phyloP scores from a whole-genome alignment of 768 basidiomycete species.

The Termitomyces sp. region DNA sequence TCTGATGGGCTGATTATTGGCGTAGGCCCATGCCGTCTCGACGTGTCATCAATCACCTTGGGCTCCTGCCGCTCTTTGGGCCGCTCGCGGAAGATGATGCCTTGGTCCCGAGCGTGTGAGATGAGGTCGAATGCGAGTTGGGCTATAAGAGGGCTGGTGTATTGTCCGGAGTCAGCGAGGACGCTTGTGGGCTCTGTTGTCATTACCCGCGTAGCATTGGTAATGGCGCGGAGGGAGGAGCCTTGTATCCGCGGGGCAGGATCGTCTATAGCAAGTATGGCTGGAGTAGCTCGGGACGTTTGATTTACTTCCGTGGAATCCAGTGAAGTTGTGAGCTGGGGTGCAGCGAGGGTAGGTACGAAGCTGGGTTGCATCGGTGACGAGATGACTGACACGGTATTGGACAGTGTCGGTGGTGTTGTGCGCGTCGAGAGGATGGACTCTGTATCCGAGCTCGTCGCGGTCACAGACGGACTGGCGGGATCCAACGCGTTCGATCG shows the following conservation, averaged over 20 bases:
- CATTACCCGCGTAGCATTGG: constrained; percentile 87
- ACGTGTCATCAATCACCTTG: constrained; percentile 18
- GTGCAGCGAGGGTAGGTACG: constrained; percentile 38
- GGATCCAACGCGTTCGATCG: constrained; percentile 19
- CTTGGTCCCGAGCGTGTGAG: constrained; percentile 63
- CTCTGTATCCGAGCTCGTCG: constrained; percentile 28
- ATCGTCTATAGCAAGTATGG: constrained; percentile 25
- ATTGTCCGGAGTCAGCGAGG: constrained; percentile 66
- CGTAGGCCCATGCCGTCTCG: constrained; percentile 33
- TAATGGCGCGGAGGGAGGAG: constrained; percentile 69
- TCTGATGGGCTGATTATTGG: constrained; percentile 43
- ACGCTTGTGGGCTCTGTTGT: constrained; percentile 74
- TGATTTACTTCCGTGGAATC: constrained; percentile 28
- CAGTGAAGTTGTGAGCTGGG: constrained; percentile 41
- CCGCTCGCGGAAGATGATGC: constrained; percentile 47
- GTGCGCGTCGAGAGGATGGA: constrained; percentile 33
- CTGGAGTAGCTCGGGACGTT: constrained; percentile 16
- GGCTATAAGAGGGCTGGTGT: constrained; percentile 59
- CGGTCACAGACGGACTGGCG: constrained; percentile 6
- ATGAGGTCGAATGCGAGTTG: constrained; percentile 68
- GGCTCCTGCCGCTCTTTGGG: constrained; percentile 46
- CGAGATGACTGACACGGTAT: constrained; percentile 29
- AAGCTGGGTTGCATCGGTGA: constrained; percentile 42
- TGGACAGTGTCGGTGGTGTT: constrained; percentile 22
- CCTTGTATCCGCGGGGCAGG: constrained; percentile 48